Base-by-base conservation (phyloP, 345 rosid genomes). In the Eucalyptus guilfoylei region DNA sequence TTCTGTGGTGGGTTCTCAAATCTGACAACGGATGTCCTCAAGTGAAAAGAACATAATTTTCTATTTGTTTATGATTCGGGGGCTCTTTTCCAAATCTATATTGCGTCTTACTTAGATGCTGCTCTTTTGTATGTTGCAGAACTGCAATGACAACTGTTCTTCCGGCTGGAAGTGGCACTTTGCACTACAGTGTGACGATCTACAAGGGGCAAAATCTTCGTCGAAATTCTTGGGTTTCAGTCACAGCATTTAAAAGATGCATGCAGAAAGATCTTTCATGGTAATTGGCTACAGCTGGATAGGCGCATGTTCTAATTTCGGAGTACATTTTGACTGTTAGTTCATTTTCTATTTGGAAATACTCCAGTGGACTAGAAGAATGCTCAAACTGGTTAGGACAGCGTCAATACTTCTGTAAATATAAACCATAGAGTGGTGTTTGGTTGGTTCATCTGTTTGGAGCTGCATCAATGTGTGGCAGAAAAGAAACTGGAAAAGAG, bases 181-280 rank as follows among this genome's bases (percentile, higher is more conserved):
- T 95, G 88, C 87, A 90, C 89, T 92, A 86, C 72, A 80, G 91
- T 47, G 87, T 91, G 62, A 91, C 92, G 50, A 45, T 91, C 87
- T 80, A 47, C 92, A 87, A 42, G 87, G 93, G 90, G 85, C 93
- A 91, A 88, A 88, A 92, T 89, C 93, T 89, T 76, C 83, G 86
- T 67, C 93, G 88, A 89, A 62, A 90, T 90, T 91, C 95, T 64
- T 87, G 91, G 94, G 88, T 89, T 89, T 90, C 95, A 60, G 88
- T 88, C 86, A 86, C 90, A 87, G 88, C 91, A 40, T 89, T 94
- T 91, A 92, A 48, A 86, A 92, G 95, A 87, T 92, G 94, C 90
- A 87, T 92, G 14, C 94, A 92, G 89, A 94, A 91, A 90, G 94
- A 94, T 10, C 90, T 92, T 45, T 93, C 96, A 87, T 94, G 98